Percentiles rank a stretch among this genome's conserved stretches.
Evolutionary conservation across 1,284 basidiomycete genomes (phyloP).

Genomic region (Fomitopsis palustris): DNA sequence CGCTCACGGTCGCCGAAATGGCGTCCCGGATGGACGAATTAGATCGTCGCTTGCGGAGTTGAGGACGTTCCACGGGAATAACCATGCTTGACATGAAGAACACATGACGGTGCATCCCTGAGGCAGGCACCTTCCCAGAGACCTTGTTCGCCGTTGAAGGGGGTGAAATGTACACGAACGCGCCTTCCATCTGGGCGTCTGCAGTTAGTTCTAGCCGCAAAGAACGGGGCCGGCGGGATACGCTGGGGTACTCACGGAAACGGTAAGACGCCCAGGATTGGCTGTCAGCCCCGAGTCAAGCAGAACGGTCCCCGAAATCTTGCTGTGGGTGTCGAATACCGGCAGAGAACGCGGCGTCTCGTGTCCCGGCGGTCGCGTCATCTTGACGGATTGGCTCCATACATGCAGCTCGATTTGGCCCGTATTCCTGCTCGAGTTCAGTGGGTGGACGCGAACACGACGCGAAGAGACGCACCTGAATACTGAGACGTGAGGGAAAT

Average conservation of each 20-base stretch:
- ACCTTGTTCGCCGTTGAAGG: constrained; percentile 27
- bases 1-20: constrained; percentile 34
- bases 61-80: constrained; percentile 38
- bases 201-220: neutral
- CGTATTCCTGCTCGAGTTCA: constrained; percentile 24
- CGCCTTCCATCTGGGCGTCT: constrained; percentile 53
- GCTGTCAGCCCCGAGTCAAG: constrained; percentile 47
- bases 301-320: constrained; percentile 53
- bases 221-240: too few relatives aligned
- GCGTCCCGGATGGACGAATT: constrained; percentile 46
- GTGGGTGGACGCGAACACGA: neutral
- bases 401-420: constrained; percentile 55
- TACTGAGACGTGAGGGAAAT: constrained; percentile 27
- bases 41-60: constrained; percentile 32
- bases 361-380: constrained; percentile 35
- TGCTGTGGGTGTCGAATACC: constrained; percentile 58
- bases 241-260: constrained; percentile 45
- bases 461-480: constrained; percentile 25
- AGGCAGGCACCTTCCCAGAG: constrained; percentile 19
- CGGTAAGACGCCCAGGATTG: constrained; percentile 49
- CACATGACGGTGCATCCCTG: constrained; percentile 43
- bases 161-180: constrained; percentile 49
- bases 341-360: constrained; percentile 40
- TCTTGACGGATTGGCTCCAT: constrained; percentile 54
- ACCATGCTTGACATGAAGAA: constrained; percentile 53